Evolutionary conservation across 352 stramenopile genomes (phyloP).

Genomic region (Globisporangium abappressorium): DNA sequence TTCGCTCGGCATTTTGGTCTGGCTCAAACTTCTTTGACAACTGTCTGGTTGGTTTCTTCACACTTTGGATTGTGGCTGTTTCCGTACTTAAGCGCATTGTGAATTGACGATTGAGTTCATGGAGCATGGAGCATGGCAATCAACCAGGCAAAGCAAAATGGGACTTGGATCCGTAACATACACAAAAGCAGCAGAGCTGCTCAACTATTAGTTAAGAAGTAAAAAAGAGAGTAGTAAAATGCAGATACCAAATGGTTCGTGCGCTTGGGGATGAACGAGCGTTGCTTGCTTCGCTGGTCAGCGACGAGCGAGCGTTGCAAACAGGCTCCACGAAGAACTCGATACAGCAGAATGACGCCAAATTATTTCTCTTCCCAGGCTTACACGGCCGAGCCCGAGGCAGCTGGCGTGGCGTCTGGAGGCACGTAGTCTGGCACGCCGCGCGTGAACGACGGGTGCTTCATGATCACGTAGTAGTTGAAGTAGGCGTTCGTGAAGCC

Average conservation of each 20-base stretch:
- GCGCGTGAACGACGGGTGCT: slow-evolving; percentile 78
- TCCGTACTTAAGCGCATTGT: slow-evolving; percentile 9
- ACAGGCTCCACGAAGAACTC: slow-evolving; percentile 1
- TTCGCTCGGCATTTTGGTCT: slow-evolving; percentile 2
- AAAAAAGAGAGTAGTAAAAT: slow-evolving; percentile 3
- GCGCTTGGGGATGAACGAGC: background rate
- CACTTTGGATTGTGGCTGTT: background rate
- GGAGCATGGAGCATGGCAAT: too few relatives aligned
- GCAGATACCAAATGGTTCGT: slow-evolving; percentile 1
- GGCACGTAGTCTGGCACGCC: slow-evolving; percentile 82
- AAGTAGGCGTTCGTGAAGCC: slow-evolving; percentile 88
- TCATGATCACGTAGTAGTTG: slow-evolving; percentile 89
- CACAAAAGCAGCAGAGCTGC: slow-evolving; percentile 8
- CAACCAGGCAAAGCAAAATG: background rate
- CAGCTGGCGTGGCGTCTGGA: slow-evolving; percentile 42
- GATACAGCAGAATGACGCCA: slow-evolving; percentile 5
- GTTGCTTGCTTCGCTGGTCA: background rate
- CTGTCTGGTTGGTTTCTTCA: background rate
- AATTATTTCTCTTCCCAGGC: background rate
- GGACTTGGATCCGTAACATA: background rate
- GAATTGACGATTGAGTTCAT: background rate
- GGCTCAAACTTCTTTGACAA: background rate
- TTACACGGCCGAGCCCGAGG: slow-evolving; percentile 13
- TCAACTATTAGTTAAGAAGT: slow-evolving; percentile 7
- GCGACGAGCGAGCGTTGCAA: background rate